Percentiles rank a stretch among this genome's conserved stretches.
phyloP scores from a whole-genome alignment of 2,329 filamentous ascomycete species.

The Penicillium capsulatum region DNA sequence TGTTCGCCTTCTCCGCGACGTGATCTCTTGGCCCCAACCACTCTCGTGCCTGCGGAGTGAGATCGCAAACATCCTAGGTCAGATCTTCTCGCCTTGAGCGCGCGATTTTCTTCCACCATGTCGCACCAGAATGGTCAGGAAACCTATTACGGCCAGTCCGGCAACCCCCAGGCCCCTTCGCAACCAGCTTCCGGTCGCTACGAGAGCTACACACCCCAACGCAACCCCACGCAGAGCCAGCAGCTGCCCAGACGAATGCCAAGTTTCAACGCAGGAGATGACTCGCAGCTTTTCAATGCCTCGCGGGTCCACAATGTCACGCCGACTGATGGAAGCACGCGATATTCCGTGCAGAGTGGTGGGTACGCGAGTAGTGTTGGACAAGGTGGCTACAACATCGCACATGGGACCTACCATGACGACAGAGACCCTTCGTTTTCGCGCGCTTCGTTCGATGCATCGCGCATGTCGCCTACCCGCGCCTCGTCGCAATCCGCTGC shows the following conservation, averaged over 20 bases:
- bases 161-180: conserved; percentile 27
- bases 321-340: conserved; percentile 35
- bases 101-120: conserved; percentile 36
- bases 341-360: conserved; percentile 34
- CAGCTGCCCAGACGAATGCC: conserved; percentile 52
- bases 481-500: conserved; percentile 41
- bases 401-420: conserved; percentile 25
- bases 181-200: conserved; percentile 35
- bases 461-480: conserved; percentile 37
- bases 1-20: neutral
- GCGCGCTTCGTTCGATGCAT: conserved; percentile 33
- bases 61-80: neutral
- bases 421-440: conserved; percentile 35
- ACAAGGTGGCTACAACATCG: conserved; percentile 22
- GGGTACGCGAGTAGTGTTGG: conserved; percentile 39
- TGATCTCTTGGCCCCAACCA: neutral
- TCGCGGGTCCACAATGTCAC: conserved; percentile 25
- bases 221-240: conserved; percentile 38
- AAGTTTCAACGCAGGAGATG: conserved; percentile 75
- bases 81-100: neutral
- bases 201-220: conserved; percentile 41
- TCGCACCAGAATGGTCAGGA: conserved; percentile 52
- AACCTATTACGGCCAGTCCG: conserved; percentile 42
- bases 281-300: conserved; percentile 52
- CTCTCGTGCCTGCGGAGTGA: neutral